These are phyloP conservation scores for Herpotrichia juniperi DNA, from an alignment of 2,329 filamentous ascomycete species.

Conservation along the genomic window DNA sequence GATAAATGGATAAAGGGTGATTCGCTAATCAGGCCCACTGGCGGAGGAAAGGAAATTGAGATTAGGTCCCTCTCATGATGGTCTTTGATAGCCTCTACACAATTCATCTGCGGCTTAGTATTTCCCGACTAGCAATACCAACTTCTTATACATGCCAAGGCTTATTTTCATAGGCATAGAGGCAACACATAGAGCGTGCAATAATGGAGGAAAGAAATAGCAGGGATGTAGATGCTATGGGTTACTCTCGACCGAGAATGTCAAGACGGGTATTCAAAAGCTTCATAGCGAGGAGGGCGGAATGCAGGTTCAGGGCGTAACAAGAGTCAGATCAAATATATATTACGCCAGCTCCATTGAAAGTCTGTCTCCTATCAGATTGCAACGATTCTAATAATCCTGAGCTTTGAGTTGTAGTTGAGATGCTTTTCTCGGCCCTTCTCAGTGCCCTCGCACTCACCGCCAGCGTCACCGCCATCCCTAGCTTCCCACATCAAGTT, in stretches of 20 bases:
- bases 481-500: constrained; percentile 16
- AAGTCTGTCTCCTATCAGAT: background rate
- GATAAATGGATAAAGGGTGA: background rate
- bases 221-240: background rate
- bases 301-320: background rate
- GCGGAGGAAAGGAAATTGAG: background rate
- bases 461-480: constrained; percentile 18
- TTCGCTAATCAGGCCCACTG: background rate
- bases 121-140: background rate
- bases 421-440: constrained; percentile 27
- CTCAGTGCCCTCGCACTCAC: constrained; percentile 26
- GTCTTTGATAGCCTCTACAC: too few relatives aligned
- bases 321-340: background rate
- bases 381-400: background rate
- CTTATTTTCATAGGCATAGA: background rate
- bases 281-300: background rate
- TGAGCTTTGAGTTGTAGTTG: too few relatives aligned
- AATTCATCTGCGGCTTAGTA: too few relatives aligned
- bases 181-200: background rate
- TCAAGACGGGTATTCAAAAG: constrained; percentile 2
- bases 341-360: background rate
- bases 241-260: background rate
- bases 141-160: background rate
- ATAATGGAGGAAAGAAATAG: background rate
- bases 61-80: too few relatives aligned